phyloP scores from a whole-genome alignment of 139 green algal species.

The Chlorella sp. region DNA sequence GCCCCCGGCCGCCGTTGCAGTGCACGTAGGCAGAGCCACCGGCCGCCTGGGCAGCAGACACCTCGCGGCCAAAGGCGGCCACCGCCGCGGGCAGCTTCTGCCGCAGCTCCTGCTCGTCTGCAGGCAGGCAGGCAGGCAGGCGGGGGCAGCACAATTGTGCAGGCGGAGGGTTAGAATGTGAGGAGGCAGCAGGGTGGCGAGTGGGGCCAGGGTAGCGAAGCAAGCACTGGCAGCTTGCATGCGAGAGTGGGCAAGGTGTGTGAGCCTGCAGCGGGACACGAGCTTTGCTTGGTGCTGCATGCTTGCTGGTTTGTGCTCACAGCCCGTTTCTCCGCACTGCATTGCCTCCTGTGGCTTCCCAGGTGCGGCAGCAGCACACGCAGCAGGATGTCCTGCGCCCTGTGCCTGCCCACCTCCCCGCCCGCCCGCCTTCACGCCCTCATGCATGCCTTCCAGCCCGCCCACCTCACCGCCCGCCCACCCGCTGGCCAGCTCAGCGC shows the following conservation, averaged over 20 bases:
- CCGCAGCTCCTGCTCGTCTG: constrained; percentile 9
- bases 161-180: background rate
- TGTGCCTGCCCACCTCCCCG: too few relatives aligned
- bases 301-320: too few relatives aligned
- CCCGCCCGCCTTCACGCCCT: too few relatives aligned
- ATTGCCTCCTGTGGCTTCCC: background rate
- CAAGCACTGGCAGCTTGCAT: background rate
- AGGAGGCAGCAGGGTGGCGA: background rate
- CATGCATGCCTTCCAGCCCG: too few relatives aligned
- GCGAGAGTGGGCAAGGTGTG: background rate
- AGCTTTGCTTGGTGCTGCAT: too few relatives aligned
- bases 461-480: too few relatives aligned
- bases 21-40: constrained; percentile 3
- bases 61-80: background rate
- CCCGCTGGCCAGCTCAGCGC: background rate
- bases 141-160: background rate
- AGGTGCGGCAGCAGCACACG: background rate
- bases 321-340: too few relatives aligned
- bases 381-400: too few relatives aligned
- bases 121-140: background rate
- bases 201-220: too few relatives aligned
- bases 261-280: too few relatives aligned
- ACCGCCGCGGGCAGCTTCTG: background rate
- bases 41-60: background rate
- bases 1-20: constrained; percentile 12